phyloP scores from a whole-genome alignment of 768 basidiomycete species.

The Amanita subjunquillea region DNA sequence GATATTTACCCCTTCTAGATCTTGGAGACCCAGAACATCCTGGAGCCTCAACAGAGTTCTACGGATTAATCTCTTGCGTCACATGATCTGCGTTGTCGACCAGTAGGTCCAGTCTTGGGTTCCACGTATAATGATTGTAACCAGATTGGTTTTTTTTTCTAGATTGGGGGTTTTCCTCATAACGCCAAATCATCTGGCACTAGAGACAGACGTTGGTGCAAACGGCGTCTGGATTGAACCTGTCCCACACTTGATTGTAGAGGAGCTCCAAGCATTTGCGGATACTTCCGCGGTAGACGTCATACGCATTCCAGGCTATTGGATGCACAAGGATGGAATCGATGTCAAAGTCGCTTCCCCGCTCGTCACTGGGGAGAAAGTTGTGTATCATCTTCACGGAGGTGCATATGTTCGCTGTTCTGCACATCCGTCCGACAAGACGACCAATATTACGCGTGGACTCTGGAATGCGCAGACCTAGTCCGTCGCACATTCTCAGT shows the following conservation, averaged over 20 bases:
- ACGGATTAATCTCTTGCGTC: background rate
- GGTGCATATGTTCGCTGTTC: slow-evolving; percentile 46
- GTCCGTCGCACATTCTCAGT: slow-evolving; percentile 39
- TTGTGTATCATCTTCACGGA: slow-evolving; percentile 50
- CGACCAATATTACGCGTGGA: slow-evolving; percentile 32
- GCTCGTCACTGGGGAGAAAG: slow-evolving; percentile 40
- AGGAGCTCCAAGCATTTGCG: slow-evolving; percentile 31
- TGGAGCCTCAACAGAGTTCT: slow-evolving; percentile 31
- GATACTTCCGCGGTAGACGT: slow-evolving; percentile 27
- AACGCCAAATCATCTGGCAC: slow-evolving; percentile 26
- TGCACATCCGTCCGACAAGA: slow-evolving; percentile 42
- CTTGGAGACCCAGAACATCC: slow-evolving; percentile 31
- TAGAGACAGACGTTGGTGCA: slow-evolving; percentile 26
- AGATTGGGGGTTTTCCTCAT: no score
- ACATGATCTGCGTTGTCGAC: background rate
- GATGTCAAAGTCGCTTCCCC: slow-evolving; percentile 24
- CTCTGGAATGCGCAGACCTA: slow-evolving; percentile 32
- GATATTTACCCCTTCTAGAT: slow-evolving; percentile 14
- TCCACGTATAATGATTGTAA: no score
- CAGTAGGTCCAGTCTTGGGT: background rate
- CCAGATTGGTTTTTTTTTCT: background rate
- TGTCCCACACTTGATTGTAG: slow-evolving; percentile 31
- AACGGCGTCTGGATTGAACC: slow-evolving; percentile 41
- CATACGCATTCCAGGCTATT: slow-evolving; percentile 44
- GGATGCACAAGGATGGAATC: slow-evolving; percentile 34